phyloP scores from a whole-genome alignment of 2,329 filamentous ascomycete species.

The Basipetospora chlamydospora region DNA sequence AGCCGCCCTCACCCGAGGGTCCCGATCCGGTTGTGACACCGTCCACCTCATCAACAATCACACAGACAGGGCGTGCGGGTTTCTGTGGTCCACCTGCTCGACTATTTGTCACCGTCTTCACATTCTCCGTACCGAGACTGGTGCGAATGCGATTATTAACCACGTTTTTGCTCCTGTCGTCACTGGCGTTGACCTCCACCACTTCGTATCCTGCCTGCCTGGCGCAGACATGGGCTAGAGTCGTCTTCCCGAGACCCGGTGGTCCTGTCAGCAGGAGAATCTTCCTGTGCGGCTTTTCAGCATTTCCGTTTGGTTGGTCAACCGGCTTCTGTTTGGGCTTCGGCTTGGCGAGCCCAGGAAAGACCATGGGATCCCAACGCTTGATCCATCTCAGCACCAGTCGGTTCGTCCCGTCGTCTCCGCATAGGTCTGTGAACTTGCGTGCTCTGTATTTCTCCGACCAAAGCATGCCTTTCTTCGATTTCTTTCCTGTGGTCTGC shows the following conservation, averaged over 20 bases:
- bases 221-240: conserved; percentile 88
- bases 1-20: conserved; percentile 73
- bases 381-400: conserved; percentile 88
- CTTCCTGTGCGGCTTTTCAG: conserved; percentile 69
- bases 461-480: conserved; percentile 56
- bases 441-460: conserved; percentile 93
- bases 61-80: conserved; percentile 73
- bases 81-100: conserved; percentile 37
- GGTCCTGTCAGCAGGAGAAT: conserved; percentile 83
- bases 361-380: conserved; percentile 83
- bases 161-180: conserved; percentile 79
- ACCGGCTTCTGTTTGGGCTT: conserved; percentile 28
- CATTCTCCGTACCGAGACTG: conserved; percentile 84
- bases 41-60: conserved; percentile 93
- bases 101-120: conserved; percentile 57
- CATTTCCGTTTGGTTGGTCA: no score
- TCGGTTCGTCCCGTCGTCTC: conserved; percentile 86
- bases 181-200: conserved; percentile 94
- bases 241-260: conserved; percentile 90
- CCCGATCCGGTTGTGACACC: conserved; percentile 75
- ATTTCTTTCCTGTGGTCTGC: conserved; percentile 19
- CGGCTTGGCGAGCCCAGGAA: conserved; percentile 56
- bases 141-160: conserved; percentile 86
- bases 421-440: conserved; percentile 84
- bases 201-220: conserved; percentile 92